phyloP scores from a whole-genome alignment of 2,329 filamentous ascomycete species.

The Fusarium secorum region DNA sequence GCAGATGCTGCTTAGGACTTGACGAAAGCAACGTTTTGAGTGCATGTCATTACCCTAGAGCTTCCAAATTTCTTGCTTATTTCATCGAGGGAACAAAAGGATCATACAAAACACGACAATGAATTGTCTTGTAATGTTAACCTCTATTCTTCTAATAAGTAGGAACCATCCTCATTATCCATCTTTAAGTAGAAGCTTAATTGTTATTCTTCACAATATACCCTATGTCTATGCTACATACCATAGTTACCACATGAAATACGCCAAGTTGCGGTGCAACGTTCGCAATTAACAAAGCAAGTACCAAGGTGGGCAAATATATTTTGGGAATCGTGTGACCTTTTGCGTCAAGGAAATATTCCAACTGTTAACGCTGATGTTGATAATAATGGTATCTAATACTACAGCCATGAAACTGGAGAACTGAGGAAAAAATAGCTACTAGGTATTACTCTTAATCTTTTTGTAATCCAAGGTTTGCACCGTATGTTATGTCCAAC shows the following conservation, averaged over 20 bases:
- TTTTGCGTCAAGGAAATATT: not conserved
- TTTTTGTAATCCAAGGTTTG: not conserved
- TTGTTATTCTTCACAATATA: not conserved
- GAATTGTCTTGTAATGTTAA: not conserved
- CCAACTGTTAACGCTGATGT: not conserved
- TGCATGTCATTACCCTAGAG: not conserved
- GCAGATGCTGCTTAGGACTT: not conserved
- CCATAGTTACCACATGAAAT: not conserved
- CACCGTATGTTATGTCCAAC: constrained; percentile 5
- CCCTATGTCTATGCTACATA: not conserved
- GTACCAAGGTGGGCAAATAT: not conserved
- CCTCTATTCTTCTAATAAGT: not conserved
- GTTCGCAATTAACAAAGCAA: not conserved
- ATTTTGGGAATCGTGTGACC: not conserved
- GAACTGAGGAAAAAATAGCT: constrained; percentile 3
- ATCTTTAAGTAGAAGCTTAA: not conserved
- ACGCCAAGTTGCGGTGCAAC: too few relatives aligned
- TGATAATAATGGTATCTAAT: constrained; percentile 6
- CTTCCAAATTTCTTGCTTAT: not conserved
- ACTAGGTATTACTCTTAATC: constrained; percentile 29
- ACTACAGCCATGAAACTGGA: not conserved
- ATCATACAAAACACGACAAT: not conserved
- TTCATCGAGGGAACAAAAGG: not conserved
- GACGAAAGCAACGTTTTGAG: not conserved
- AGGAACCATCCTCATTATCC: not conserved